Evolutionary conservation across 371 early-diverging fungal genomes (phyloP).

Genomic region (Mucor saturninus): DNA sequence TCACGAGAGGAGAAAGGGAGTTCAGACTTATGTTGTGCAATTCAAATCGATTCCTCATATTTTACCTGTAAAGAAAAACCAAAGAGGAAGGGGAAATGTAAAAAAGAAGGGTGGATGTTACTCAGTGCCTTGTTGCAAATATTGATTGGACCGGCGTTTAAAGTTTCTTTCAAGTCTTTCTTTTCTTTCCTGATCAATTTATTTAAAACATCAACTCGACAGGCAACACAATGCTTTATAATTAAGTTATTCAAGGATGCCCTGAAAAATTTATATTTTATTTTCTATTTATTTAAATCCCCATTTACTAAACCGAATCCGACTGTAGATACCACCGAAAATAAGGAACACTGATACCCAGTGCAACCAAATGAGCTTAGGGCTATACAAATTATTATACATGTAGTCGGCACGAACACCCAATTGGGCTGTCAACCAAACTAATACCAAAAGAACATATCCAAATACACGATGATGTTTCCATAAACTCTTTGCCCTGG

Average conservation of each 20-base stretch:
- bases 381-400: constrained; percentile 32
- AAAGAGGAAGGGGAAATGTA: too few species aligned
- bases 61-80: too few species aligned
- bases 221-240: neutral
- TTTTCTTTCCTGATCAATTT: too few species aligned
- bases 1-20: too few species aligned
- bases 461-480: constrained; percentile 47
- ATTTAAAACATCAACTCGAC: too few species aligned
- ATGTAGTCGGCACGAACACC: constrained; percentile 54
- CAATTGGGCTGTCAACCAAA: constrained; percentile 42
- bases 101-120: too few species aligned
- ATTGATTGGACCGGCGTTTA: too few species aligned
- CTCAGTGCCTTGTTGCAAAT: too few species aligned
- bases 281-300: constrained; percentile 9
- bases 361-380: constrained; percentile 41
- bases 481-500: constrained; percentile 35
- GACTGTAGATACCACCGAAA: constrained; percentile 27
- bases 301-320: constrained; percentile 40
- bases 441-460: constrained; percentile 32
- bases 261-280: neutral
- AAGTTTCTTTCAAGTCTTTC: too few species aligned
- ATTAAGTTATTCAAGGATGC: neutral
- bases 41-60: too few species aligned
- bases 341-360: constrained; percentile 39
- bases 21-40: too few species aligned